Base-by-base conservation (phyloP, 768 basidiomycete species). In the Trametes punicea region DNA sequence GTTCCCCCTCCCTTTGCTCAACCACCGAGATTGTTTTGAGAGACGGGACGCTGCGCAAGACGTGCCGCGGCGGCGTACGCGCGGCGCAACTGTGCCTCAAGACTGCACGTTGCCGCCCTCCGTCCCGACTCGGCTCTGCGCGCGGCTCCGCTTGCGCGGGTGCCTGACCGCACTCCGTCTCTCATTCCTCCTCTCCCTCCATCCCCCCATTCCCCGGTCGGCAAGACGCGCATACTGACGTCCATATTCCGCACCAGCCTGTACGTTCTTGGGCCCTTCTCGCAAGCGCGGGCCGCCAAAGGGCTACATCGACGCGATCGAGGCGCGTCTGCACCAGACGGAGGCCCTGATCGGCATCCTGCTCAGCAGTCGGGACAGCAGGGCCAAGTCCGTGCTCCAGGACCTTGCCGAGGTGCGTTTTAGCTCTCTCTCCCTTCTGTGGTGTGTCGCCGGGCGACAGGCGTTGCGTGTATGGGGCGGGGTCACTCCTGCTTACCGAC, bases 241-340 rank as follows among this genome's bases (percentile, higher is more conserved):
- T 10, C n/a, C n/a, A 21, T 18, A 30, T 34, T 36, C 40, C 46
- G 51, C 36, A 55, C 26, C 66, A 89, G 87, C 81, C 18, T 90
- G 88, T 66, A 89, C 89, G 0, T 90, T 88, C 70, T 76, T 90
- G 36, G 87, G 86, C 2, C 87, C 87, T 7, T 89, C 88, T 11
- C 81, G 87, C 62, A 88, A 88, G 67, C 86, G 92, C 61, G 92
- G 92, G 2, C 88, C 89, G 3, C 89, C 90, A n/a, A 92, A 91
- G 67, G 93, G 93, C 1, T 96, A 96, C 75, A 94, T 96, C 66
- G 92, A 95, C 65, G 92, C 92, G 26, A 93, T 96, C 63, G 93
- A 96, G 71, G 88, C 89, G 13, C 83, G 91, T 13, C 74, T 96
- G 5, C 93, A 96, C 63, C 90, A 95, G 66, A 90, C 92, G 16